Conservation (phyloP, 2,329 filamentous ascomycete species). For the Fusarium succisae region DNA sequence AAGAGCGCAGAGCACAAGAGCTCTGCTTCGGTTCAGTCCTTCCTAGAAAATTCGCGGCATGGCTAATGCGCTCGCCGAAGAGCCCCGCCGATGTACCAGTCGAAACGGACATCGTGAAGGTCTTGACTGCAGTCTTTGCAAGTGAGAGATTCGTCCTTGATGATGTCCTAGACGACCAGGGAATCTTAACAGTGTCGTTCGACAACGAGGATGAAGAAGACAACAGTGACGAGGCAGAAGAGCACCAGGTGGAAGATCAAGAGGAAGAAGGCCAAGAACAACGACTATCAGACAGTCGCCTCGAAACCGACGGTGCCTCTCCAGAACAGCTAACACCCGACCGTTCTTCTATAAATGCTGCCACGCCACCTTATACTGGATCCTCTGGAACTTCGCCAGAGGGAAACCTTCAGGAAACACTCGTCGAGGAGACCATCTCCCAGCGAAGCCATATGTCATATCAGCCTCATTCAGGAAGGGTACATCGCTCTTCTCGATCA, state of each 20-base stretch:
- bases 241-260: not conserved
- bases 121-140: not conserved
- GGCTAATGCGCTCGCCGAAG: not conserved
- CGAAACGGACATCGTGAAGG: not conserved
- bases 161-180: not conserved
- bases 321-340: not conserved
- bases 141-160: not conserved
- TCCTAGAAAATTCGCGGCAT: not conserved
- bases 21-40: not conserved
- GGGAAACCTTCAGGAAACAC: not conserved
- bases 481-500: not conserved
- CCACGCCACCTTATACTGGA: not conserved
- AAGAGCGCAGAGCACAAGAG: not conserved
- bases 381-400: not conserved
- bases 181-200: not conserved
- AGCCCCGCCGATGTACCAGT: not conserved
- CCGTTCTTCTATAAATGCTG: not conserved
- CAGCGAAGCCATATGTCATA: conserved; percentile 7
- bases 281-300: not conserved
- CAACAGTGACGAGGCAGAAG: not conserved
- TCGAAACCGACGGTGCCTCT: not conserved
- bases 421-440: conserved; percentile 8
- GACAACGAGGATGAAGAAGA: not conserved
- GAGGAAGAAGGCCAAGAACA: not conserved
- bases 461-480: not conserved